phyloP scores from a whole-genome alignment of 2,329 filamentous ascomycete genomes.

The Beauveria brongniartii region DNA sequence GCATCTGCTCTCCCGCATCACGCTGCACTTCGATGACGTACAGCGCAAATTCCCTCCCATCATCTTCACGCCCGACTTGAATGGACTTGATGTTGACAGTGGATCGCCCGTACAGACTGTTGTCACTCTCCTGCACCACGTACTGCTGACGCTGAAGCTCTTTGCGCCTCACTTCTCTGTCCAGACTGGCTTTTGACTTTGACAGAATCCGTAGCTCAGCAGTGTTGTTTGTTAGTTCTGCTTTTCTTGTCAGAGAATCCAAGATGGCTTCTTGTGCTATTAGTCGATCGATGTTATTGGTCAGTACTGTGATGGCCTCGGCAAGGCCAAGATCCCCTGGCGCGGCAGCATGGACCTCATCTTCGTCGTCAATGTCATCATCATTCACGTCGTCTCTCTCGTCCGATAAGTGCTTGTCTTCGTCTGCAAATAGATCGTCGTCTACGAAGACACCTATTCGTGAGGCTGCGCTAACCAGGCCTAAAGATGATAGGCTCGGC shows the following conservation, averaged over 20 bases:
- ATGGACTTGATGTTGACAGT: constrained; percentile 86
- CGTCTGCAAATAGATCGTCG: constrained; percentile 87
- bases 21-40: constrained; percentile 90
- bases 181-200: constrained; percentile 89
- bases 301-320: constrained; percentile 85
- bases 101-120: constrained; percentile 88
- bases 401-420: constrained; percentile 76
- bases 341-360: constrained; percentile 87
- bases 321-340: constrained; percentile 89
- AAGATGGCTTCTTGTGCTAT: constrained; percentile 83
- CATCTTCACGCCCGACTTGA: constrained; percentile 83
- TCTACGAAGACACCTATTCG: constrained; percentile 89
- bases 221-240: constrained; percentile 93
- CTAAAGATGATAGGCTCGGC: constrained; percentile 84
- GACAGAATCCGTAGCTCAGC: constrained; percentile 85
- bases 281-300: constrained; percentile 82
- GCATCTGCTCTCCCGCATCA: constrained; percentile 90
- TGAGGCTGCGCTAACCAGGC: constrained; percentile 78
- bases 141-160: constrained; percentile 96
- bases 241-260: constrained; percentile 85
- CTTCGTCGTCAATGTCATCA: constrained; percentile 53
- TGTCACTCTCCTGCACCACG: constrained; percentile 94
- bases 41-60: constrained; percentile 86
- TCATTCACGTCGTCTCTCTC: constrained; percentile 68
- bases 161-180: constrained; percentile 86